Conservation (phyloP, 371 early-diverging fungal species). For the Rhizomucor pusillus region DNA sequence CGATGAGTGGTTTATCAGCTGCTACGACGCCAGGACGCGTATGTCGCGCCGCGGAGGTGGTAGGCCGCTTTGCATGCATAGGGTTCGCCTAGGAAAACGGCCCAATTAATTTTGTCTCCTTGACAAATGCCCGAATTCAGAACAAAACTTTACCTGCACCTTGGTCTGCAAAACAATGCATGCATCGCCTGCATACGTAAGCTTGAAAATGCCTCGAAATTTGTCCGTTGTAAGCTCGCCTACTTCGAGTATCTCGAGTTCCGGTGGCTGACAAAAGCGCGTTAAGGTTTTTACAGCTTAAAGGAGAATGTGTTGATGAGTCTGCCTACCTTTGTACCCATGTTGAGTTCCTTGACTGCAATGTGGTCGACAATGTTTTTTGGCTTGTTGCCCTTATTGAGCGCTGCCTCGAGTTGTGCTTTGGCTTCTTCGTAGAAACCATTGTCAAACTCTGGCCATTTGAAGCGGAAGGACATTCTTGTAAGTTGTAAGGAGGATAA, state of each 20-base stretch:
- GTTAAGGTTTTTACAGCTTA: not conserved
- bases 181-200: slow-evolving; percentile 93
- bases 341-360: slow-evolving; percentile 84
- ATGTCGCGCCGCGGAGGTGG: slow-evolving; percentile 51
- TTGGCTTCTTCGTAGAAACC: slow-evolving; percentile 86
- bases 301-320: not conserved
- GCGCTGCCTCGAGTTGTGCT: slow-evolving; percentile 80
- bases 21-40: slow-evolving; percentile 73
- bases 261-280: slow-evolving; percentile 75
- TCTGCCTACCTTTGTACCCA: slow-evolving; percentile 86
- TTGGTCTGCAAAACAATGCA: slow-evolving; percentile 89
- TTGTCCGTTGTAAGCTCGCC: slow-evolving; percentile 90
- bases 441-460: slow-evolving; percentile 88
- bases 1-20: slow-evolving; percentile 90
- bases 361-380: slow-evolving; percentile 90
- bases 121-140: not conserved
- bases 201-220: slow-evolving; percentile 93
- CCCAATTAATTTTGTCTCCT: too few species aligned
- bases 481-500: too few species aligned
- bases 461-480: slow-evolving; percentile 92
- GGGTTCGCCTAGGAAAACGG: slow-evolving; percentile 69
- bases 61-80: slow-evolving; percentile 59
- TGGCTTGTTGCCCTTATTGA: slow-evolving; percentile 91
- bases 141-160: slow-evolving; percentile 71
- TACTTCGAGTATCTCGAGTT: slow-evolving; percentile 96